phyloP scores from a whole-genome alignment of 768 basidiomycete species.

The Tricholomella constricta region DNA sequence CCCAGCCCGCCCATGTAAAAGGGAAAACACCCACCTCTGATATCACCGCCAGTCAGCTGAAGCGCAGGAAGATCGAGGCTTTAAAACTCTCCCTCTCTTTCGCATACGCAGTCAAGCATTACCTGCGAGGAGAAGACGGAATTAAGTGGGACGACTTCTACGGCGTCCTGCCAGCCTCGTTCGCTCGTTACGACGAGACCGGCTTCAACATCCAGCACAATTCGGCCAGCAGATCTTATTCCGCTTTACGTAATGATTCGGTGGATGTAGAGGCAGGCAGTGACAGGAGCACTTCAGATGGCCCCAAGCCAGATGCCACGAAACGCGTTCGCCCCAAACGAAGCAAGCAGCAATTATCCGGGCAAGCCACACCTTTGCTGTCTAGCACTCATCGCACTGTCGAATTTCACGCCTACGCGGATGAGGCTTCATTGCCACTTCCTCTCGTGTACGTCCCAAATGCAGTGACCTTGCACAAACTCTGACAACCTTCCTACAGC shows the following conservation, averaged over 20 bases:
- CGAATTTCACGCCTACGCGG: conserved; percentile 60
- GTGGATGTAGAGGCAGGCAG: conserved; percentile 28
- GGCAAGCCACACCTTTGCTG: conserved; percentile 64
- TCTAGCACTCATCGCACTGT: conserved; percentile 53
- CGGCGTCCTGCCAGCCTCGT: conserved; percentile 65
- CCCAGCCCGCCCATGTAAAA: conserved; percentile 41
- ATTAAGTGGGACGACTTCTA: conserved; percentile 65
- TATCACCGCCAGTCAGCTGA: conserved; percentile 54
- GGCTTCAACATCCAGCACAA: conserved; percentile 40
- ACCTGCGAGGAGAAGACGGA: conserved; percentile 84
- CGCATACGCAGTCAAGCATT: conserved; percentile 76
- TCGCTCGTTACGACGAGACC: conserved; percentile 48
- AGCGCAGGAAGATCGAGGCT: conserved; percentile 66
- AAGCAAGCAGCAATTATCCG: conserved; percentile 57
- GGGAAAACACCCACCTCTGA: conserved; percentile 52
- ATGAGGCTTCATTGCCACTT: conserved; percentile 70
- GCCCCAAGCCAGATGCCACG: conserved; percentile 48
- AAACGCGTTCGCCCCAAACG: conserved; percentile 73
- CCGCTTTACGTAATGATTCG: conserved; percentile 38
- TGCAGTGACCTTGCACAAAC: neutral
- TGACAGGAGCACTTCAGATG: conserved; percentile 39
- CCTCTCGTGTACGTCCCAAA: conserved; percentile 65
- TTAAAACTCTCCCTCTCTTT: conserved; percentile 72
- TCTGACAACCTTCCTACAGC: conserved; percentile 33
- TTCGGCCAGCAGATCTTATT: conserved; percentile 39